These are phyloP conservation scores for Aschersonia sp. DNA, from an alignment of 2,329 filamentous ascomycete genomes.

Conservation along the genomic window DNA sequence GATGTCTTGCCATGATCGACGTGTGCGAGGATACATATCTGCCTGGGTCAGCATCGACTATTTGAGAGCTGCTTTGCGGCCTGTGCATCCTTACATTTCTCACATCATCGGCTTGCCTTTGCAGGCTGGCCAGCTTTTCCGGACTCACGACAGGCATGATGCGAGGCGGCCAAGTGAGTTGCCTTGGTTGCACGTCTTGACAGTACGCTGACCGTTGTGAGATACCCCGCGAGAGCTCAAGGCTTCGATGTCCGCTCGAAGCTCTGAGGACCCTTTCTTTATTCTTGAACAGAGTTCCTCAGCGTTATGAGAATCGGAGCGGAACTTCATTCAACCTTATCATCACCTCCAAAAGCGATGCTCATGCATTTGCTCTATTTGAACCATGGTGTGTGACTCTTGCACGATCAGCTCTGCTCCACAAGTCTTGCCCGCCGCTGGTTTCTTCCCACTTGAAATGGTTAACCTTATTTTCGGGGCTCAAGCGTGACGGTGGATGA, in stretches of 20 bases:
- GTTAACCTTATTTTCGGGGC: neutral
- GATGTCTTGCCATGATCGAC: constrained; percentile 99
- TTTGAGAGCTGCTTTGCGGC: neutral
- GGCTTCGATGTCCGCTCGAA: no score
- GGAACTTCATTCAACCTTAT: no score
- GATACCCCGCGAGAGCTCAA: neutral
- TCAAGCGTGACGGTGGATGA: constrained; percentile 1
- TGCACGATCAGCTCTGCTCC: neutral
- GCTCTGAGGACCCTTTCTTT: no score
- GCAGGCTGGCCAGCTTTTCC: constrained; percentile 80
- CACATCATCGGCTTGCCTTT: constrained; percentile 76
- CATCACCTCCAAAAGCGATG: neutral
- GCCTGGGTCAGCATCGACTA: neutral
- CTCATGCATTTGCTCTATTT: constrained; percentile 3
- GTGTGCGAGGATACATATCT: constrained; percentile 93
- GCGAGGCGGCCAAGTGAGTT: neutral
- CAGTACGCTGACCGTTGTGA: neutral
- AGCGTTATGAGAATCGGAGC: no score
- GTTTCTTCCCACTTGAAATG: neutral
- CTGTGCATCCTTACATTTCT: constrained; percentile 60
- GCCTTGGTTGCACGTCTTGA: neutral
- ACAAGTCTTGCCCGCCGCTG: constrained; percentile 1
- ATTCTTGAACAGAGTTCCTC: no score
- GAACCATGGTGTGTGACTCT: constrained; percentile 5
- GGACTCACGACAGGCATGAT: constrained; percentile 84